These are phyloP conservation scores for Panellus pusillus DNA, from an alignment of 768 basidiomycete species.

Conservation along the genomic window DNA sequence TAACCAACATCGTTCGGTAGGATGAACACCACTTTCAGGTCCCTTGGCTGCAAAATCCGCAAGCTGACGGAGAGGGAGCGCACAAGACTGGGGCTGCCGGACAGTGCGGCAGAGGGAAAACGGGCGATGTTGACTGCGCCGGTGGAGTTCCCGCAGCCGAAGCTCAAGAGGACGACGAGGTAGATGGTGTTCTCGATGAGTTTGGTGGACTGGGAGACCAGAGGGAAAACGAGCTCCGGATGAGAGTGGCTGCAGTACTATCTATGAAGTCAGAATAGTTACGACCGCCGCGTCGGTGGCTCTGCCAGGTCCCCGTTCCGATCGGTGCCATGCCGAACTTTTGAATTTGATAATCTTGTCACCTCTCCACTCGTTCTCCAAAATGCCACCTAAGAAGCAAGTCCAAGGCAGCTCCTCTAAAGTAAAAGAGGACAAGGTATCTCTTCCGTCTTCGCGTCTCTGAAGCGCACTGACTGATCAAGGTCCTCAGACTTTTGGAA, in stretches of 20 bases:
- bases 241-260: too few relatives aligned
- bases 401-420: slow-evolving; percentile 58
- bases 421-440: slow-evolving; percentile 81
- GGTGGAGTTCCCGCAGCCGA: slow-evolving; percentile 76
- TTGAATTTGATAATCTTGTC: too few relatives aligned
- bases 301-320: too few relatives aligned
- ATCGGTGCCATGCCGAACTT: too few relatives aligned
- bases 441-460: slow-evolving; percentile 13
- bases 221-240: too few relatives aligned
- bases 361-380: too few relatives aligned
- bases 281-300: too few relatives aligned
- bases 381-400: slow-evolving; percentile 84
- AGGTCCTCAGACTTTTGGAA: slow-evolving; percentile 70
- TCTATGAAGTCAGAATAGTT: too few relatives aligned
- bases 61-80: slow-evolving; percentile 62
- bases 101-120: slow-evolving; percentile 61
- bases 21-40: slow-evolving; percentile 51
- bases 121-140: slow-evolving; percentile 76
- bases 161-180: slow-evolving; percentile 36
- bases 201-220: too few relatives aligned
- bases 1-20: slow-evolving; percentile 9
- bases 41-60: slow-evolving; percentile 62
- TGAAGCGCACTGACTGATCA: slow-evolving; percentile 31
- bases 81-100: slow-evolving; percentile 65
- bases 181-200: not conserved